These are phyloP conservation scores for Euphorbia pulcherrima DNA, from an alignment of 345 rosid species.

Conservation along the genomic window DNA sequence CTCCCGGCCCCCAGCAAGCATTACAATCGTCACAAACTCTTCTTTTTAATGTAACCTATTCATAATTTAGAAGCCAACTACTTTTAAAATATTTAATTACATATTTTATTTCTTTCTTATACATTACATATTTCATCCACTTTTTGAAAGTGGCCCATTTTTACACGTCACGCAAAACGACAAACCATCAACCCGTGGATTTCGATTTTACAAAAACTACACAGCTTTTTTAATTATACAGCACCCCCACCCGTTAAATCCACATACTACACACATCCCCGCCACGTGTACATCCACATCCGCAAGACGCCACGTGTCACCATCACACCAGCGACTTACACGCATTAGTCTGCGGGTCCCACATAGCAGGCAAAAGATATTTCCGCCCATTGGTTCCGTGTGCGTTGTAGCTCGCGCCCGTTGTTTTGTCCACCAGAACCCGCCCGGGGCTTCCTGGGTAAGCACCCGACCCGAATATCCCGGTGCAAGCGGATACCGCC, in stretches of 20 bases:
- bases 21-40: not conserved
- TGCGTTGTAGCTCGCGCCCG: slow-evolving; percentile 78
- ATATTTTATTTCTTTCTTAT: not conserved
- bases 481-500: slow-evolving; percentile 74
- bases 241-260: not conserved
- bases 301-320: not conserved
- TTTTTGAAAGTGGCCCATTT: not conserved
- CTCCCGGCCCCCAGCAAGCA: slow-evolving; percentile 10
- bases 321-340: slow-evolving; percentile 35
- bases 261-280: not conserved
- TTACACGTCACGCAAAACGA: slow-evolving; percentile 10
- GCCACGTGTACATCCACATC: not conserved
- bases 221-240: too few species aligned
- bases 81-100: not conserved
- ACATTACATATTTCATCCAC: not conserved
- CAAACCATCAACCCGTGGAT: slow-evolving; percentile 17
- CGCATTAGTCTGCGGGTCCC: slow-evolving; percentile 68
- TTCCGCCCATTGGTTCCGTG: slow-evolving; percentile 63
- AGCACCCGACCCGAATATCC: slow-evolving; percentile 73
- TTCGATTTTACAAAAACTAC: not conserved
- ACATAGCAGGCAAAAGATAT: slow-evolving; percentile 79
- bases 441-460: slow-evolving; percentile 80
- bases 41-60: not conserved
- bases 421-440: slow-evolving; percentile 53
- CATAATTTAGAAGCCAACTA: not conserved